Evolutionary conservation across 1,284 basidiomycete genomes (phyloP).

Genomic region (Porodaedalea pini): DNA sequence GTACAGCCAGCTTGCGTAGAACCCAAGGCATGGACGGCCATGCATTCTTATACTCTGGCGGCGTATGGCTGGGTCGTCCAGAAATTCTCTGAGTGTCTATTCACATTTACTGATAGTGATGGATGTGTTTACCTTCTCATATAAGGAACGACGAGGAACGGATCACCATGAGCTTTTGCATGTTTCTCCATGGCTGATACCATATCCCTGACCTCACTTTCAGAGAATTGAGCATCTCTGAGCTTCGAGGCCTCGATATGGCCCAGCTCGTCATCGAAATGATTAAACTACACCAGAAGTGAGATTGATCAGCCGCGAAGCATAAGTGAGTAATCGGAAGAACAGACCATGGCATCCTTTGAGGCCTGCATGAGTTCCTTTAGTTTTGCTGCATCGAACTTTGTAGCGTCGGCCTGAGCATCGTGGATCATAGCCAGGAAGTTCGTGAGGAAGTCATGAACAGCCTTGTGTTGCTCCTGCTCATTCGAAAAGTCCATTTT

Average conservation of each 20-base stretch:
- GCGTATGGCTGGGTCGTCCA: slow-evolving; percentile 40
- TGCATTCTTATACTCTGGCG: slow-evolving; percentile 32
- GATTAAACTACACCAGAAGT: background rate
- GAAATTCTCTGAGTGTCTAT: too few relatives aligned
- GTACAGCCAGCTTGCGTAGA: slow-evolving; percentile 33
- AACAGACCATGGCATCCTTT: background rate
- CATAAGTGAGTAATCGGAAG: background rate
- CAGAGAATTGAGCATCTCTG: slow-evolving; percentile 27
- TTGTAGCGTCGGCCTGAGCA: slow-evolving; percentile 27
- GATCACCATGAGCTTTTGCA: slow-evolving; percentile 32
- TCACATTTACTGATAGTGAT: too few relatives aligned
- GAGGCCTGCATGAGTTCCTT: background rate
- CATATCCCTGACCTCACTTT: slow-evolving; percentile 30
- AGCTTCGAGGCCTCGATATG: slow-evolving; percentile 33
- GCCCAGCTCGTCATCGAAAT: slow-evolving; percentile 31
- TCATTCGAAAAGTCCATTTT: slow-evolving; percentile 38
- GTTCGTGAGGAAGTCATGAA: slow-evolving; percentile 31
- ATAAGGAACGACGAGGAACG: slow-evolving; percentile 34
- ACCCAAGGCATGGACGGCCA: slow-evolving; percentile 39
- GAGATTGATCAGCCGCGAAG: background rate
- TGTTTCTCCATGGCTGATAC: slow-evolving; percentile 29
- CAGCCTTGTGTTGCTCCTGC: slow-evolving; percentile 34
- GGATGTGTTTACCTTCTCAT: slow-evolving; percentile 35
- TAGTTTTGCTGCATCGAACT: slow-evolving; percentile 25
- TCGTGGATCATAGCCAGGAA: slow-evolving; percentile 28